phyloP scores from a whole-genome alignment of 169 alveolate genomes.

The Toxoplasma gondii region DNA sequence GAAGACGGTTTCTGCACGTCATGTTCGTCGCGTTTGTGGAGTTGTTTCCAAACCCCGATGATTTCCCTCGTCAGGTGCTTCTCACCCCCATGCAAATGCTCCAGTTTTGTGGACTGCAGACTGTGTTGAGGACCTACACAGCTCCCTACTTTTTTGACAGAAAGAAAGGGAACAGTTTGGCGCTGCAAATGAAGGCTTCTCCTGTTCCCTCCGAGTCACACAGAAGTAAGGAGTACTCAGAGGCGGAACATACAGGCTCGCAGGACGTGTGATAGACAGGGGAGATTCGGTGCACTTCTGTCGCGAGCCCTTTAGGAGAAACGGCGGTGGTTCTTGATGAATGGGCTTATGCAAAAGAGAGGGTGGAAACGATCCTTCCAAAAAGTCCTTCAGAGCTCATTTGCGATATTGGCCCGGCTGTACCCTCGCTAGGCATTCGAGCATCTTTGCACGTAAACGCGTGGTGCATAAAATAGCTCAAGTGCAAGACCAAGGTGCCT shows the following conservation, averaged over 20 bases:
- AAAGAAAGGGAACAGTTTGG: not conserved
- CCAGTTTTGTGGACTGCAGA: conserved; percentile 17
- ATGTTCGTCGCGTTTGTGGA: not conserved
- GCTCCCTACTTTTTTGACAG: not conserved
- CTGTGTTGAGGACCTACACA: not conserved
- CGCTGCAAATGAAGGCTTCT: conserved; percentile 9
- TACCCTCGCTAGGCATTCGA: too few relatives aligned
- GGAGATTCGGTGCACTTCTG: too few relatives aligned
- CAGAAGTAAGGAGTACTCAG: not conserved
- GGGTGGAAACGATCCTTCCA: too few relatives aligned
- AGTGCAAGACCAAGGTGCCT: too few relatives aligned
- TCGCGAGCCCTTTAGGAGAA: too few relatives aligned
- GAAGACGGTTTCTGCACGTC: not conserved
- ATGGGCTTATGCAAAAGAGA: too few relatives aligned
- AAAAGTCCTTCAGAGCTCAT: too few relatives aligned
- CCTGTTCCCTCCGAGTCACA: conserved; percentile 9
- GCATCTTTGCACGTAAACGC: too few relatives aligned
- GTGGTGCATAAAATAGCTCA: too few relatives aligned
- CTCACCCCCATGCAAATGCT: not conserved
- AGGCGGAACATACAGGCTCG: not conserved
- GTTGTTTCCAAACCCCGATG: not conserved
- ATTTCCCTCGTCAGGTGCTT: not conserved
- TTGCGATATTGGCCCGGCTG: too few relatives aligned
- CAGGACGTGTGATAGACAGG: too few relatives aligned
- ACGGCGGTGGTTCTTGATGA: too few relatives aligned